Conservation (phyloP, 805 yeast species). For the Suhomyces sp. region DNA sequence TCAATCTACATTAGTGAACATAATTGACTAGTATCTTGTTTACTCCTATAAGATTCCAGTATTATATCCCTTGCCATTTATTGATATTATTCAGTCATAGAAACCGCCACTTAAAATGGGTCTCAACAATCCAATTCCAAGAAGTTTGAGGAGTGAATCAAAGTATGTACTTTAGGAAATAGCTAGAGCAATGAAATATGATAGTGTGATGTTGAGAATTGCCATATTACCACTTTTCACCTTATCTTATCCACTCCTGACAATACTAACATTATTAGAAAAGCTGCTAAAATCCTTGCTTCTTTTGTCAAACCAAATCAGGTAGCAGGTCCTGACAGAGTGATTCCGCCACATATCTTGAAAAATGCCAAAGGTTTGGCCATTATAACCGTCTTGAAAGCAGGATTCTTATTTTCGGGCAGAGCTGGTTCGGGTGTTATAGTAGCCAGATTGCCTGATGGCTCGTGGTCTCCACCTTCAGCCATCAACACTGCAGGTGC, state of each 20-base stretch:
- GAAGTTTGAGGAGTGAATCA: slow-evolving; percentile 82
- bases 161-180: slow-evolving; percentile 49
- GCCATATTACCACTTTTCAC: background rate
- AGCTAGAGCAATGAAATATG: no score
- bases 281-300: slow-evolving; percentile 89
- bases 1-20: background rate
- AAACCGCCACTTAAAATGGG: slow-evolving; percentile 27
- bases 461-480: slow-evolving; percentile 96
- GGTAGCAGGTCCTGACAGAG: slow-evolving; percentile 78
- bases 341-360: slow-evolving; percentile 85
- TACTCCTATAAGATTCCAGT: background rate
- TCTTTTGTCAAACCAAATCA: slow-evolving; percentile 95
- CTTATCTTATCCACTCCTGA: background rate
- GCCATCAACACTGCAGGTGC: slow-evolving; percentile 97
- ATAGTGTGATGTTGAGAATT: background rate
- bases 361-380: slow-evolving; percentile 92
- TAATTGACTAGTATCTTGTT: background rate
- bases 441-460: slow-evolving; percentile 91
- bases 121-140: slow-evolving; percentile 91
- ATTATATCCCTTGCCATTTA: background rate
- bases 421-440: slow-evolving; percentile 97
- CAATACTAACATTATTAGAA: slow-evolving; percentile 44
- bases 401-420: slow-evolving; percentile 94
- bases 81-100: background rate
- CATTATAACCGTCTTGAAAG: slow-evolving; percentile 88